Percentiles rank a stretch among this genome's conserved stretches.
These are phyloP conservation scores for Colletotrichum paranaense DNA, from an alignment of 2,329 filamentous ascomycete genomes.

Conservation along the genomic window DNA sequence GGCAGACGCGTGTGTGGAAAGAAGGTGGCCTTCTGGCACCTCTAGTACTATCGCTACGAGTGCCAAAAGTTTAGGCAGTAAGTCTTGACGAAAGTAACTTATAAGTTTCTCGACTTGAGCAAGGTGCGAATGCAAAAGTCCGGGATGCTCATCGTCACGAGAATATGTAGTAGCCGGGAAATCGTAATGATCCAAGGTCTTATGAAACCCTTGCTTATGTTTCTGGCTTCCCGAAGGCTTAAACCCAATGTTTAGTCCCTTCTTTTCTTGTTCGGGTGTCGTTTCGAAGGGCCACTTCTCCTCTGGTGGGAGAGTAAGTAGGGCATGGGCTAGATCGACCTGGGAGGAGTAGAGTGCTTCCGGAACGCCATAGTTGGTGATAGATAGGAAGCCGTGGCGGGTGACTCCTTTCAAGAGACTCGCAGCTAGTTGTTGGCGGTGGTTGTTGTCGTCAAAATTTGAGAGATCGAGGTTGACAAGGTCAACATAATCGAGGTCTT, in stretches of 20 bases:
- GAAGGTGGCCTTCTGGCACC: background rate
- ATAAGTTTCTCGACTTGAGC: background rate
- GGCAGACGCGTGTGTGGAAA: background rate
- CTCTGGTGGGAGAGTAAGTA: background rate
- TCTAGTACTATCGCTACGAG: background rate
- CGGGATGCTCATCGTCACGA: background rate
- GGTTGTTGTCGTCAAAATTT: background rate
- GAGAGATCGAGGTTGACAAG: conserved; percentile 1
- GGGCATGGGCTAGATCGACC: background rate
- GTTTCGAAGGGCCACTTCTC: conserved; percentile 5
- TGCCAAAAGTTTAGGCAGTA: background rate
- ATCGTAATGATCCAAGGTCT: background rate
- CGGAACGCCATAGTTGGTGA: background rate
- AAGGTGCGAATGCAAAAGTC: background rate
- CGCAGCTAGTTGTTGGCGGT: background rate
- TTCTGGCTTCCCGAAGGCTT: background rate
- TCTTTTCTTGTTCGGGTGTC: background rate
- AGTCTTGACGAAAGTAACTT: background rate
- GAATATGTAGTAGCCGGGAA: background rate
- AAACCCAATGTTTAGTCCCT: background rate
- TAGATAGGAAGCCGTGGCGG: background rate
- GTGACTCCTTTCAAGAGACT: background rate
- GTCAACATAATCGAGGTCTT: background rate
- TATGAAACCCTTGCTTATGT: background rate
- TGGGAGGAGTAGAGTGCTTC: background rate